phyloP scores from a whole-genome alignment of 352 stramenopile species.

The Phytophthora capsici region DNA sequence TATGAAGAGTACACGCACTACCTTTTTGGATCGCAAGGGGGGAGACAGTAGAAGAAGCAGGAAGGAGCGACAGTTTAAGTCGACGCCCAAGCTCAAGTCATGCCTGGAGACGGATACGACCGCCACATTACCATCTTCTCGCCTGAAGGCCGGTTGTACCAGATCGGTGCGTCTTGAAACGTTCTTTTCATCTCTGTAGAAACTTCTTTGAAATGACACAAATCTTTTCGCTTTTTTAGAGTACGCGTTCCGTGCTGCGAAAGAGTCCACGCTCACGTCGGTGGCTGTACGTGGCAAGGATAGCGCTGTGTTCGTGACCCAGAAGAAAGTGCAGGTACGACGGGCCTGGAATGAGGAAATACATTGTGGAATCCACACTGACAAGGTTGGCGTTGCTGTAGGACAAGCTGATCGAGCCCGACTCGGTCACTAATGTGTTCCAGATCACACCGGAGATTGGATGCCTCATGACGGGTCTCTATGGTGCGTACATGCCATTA shows the following conservation, averaged over 20 bases:
- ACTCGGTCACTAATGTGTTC: slow-evolving; percentile 97
- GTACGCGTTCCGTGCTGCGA: slow-evolving; percentile 99
- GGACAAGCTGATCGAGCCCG: slow-evolving; percentile 96
- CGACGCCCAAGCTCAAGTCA: slow-evolving; percentile 33
- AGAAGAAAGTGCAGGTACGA: slow-evolving; percentile 97
- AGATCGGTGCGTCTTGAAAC: slow-evolving; percentile 87
- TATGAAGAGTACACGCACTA: background rate
- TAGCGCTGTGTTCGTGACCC: slow-evolving; percentile 95
- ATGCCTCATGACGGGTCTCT: slow-evolving; percentile 95
- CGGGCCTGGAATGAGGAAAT: background rate
- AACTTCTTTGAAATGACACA: slow-evolving; percentile 19
- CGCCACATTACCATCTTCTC: slow-evolving; percentile 99
- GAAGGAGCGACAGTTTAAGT: slow-evolving; percentile 1
- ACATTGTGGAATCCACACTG: background rate
- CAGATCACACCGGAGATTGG: slow-evolving; percentile 96
- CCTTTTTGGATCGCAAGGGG: slow-evolving; percentile 30
- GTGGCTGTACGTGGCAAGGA: slow-evolving; percentile 96
- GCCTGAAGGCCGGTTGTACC: slow-evolving; percentile 98
- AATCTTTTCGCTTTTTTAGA: slow-evolving; percentile 96
- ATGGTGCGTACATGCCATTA: slow-evolving; percentile 44
- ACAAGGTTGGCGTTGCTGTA: slow-evolving; percentile 28
- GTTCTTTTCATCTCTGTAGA: background rate
- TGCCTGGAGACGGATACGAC: slow-evolving; percentile 91
- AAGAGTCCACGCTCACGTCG: slow-evolving; percentile 94
- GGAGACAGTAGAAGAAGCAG: slow-evolving; percentile 23